Conservation (phyloP, 2,329 filamentous ascomycete genomes). For the Chaetothyriales sp. region DNA sequence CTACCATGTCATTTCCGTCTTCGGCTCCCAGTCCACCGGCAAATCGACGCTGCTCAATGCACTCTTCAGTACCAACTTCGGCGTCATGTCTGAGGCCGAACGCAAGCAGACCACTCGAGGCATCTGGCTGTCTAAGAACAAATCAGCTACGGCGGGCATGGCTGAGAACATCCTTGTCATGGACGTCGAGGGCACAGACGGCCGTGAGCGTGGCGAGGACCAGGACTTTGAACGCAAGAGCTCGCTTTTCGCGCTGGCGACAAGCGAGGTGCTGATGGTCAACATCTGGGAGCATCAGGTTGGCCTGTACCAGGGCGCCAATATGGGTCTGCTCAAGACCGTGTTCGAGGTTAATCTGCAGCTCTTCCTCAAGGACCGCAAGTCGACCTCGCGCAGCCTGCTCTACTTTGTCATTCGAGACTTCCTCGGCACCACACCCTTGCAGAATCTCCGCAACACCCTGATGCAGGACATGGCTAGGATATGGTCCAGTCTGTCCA, state of each 20-base stretch:
- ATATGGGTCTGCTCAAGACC: slow-evolving; percentile 96
- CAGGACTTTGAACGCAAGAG: slow-evolving; percentile 99
- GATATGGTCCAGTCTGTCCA: slow-evolving; percentile 86
- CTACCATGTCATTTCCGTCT: slow-evolving; percentile 97
- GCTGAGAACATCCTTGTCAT: slow-evolving; percentile 97
- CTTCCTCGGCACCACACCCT: slow-evolving; percentile 79
- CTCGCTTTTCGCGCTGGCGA: slow-evolving; percentile 88
- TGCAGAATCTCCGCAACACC: slow-evolving; percentile 79
- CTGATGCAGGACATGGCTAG: slow-evolving; percentile 77
- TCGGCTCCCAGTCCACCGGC: slow-evolving; percentile 94
- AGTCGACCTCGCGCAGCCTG: slow-evolving; percentile 75
- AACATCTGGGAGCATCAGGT: slow-evolving; percentile 99
- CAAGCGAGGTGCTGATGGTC: slow-evolving; percentile 92
- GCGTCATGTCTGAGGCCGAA: slow-evolving; percentile 92
- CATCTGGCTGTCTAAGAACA: slow-evolving; percentile 99
- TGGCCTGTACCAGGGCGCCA: slow-evolving; percentile 91
- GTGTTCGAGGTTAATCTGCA: slow-evolving; percentile 98
- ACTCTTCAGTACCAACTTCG: slow-evolving; percentile 90
- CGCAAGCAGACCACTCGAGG: slow-evolving; percentile 95
- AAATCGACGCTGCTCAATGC: slow-evolving; percentile 95
- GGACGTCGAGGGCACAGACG: slow-evolving; percentile 97
- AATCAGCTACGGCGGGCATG: slow-evolving; percentile 45
- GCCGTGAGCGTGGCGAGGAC: slow-evolving; percentile 87
- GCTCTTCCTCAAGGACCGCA: slow-evolving; percentile 87
- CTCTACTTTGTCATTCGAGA: slow-evolving; percentile 98